Evolutionary conservation across 768 basidiomycete genomes (phyloP).

Genomic region (Holtermannia corniformis): DNA sequence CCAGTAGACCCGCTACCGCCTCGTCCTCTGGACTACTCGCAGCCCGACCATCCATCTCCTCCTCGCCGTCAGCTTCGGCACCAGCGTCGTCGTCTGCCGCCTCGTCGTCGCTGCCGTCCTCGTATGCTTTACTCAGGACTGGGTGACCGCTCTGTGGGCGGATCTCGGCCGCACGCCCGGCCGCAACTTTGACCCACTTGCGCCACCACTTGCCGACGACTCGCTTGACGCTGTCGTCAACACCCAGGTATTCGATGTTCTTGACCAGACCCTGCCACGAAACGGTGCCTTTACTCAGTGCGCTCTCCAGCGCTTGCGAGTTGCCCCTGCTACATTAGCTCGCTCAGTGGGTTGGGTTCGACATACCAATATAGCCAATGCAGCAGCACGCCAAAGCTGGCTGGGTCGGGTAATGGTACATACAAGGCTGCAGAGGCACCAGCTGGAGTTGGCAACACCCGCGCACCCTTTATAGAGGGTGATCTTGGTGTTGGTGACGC

Average conservation of each 20-base stretch:
- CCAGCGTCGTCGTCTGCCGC: neutral
- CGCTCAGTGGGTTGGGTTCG: neutral
- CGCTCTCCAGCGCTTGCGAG: slow-evolving; percentile 56
- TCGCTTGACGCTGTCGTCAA: slow-evolving; percentile 64
- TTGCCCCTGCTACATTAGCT: slow-evolving; percentile 71
- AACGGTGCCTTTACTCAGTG: slow-evolving; percentile 55
- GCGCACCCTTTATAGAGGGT: slow-evolving; percentile 11
- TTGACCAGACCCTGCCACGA: slow-evolving; percentile 80
- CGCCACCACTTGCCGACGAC: slow-evolving; percentile 69
- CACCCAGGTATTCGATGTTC: slow-evolving; percentile 79
- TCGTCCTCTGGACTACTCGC: neutral
- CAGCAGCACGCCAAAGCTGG: slow-evolving; percentile 28
- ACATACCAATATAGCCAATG: slow-evolving; percentile 40
- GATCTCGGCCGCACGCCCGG: slow-evolving; percentile 6
- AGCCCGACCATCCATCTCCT: neutral
- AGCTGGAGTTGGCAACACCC: slow-evolving; percentile 15
- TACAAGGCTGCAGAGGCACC: slow-evolving; percentile 23
- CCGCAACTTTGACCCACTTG: slow-evolving; percentile 46
- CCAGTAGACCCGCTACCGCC: neutral
- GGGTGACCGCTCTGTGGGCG: neutral
- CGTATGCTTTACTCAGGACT: neutral
- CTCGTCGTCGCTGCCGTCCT: neutral
- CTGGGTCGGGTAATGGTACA: slow-evolving; percentile 36
- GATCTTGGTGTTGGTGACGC: slow-evolving; percentile 17
- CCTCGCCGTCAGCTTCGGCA: neutral